A percentile compares a stretch with the other conserved stretches of the same genome.
phyloP scores from a whole-genome alignment of 441 rosid species.

The Manihot esculenta region DNA sequence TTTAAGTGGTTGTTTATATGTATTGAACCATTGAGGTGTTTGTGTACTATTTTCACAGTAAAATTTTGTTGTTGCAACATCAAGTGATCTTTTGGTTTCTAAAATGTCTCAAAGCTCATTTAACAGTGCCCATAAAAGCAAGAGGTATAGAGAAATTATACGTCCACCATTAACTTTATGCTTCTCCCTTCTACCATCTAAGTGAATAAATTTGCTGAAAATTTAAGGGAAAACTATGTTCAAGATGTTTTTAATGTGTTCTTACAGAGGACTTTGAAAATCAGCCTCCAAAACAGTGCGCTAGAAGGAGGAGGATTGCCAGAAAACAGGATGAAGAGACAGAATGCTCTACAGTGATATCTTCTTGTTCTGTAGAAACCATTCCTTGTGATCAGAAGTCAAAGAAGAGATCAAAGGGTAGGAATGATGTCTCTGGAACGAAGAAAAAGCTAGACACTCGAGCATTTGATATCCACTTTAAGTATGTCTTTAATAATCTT shows the following conservation, averaged over 20 bases:
- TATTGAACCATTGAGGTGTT: background rate
- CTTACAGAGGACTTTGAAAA: background rate
- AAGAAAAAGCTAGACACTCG: slow-evolving; percentile 8
- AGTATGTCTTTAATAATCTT: slow-evolving; percentile 12
- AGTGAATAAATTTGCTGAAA: background rate
- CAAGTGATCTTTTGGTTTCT: background rate
- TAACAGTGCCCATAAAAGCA: background rate
- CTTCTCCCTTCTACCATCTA: background rate
- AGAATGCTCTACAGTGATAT: background rate
- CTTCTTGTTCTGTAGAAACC: background rate
- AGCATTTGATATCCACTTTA: slow-evolving; percentile 18
- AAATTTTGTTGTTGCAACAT: background rate
- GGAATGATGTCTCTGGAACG: slow-evolving; percentile 10
- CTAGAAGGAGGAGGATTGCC: slow-evolving; percentile 4
- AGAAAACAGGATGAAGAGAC: slow-evolving; percentile 1
- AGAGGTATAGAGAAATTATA: background rate
- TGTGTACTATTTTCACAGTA: background rate
- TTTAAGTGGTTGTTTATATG: background rate
- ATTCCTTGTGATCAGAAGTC: background rate
- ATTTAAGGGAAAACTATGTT: background rate
- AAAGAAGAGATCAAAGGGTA: slow-evolving; percentile 4
- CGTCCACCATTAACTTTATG: background rate
- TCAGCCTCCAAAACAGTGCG: slow-evolving; percentile 6
- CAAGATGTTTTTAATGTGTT: background rate
- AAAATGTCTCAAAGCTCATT: background rate